Base-by-base conservation (phyloP, 2,329 filamentous ascomycete species). In the Beauveria caledonica region DNA sequence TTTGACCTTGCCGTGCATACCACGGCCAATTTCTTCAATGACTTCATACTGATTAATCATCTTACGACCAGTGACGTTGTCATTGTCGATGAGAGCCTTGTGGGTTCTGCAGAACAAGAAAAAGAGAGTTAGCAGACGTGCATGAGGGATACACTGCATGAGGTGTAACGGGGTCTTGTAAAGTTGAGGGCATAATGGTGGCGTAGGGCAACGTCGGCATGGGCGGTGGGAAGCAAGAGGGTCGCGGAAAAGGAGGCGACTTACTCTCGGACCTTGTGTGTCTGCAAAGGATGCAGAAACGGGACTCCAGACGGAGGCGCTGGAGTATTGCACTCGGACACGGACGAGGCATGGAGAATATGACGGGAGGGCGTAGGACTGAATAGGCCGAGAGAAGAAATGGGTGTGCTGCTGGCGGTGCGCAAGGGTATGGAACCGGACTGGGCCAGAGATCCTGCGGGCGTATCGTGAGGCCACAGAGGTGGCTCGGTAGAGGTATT, bases 1-100 rank as follows among this genome's bases (percentile, higher is more conserved):
- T 76, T 99, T 99, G 70, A 99, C 94, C 77, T 97, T 99, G 69
- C 94, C 94, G 72, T 99, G 94, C 68, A 96, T 90, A 55, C 94
- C 94, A 62, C 94, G 88, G 60, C 94, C 94, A 58, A 99, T 90
- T 75, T 99, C 94, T 72, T 96, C 90, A 65, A 97, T 88, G 67
- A 99, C 90, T 74, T 97, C 91, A 76, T 99, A 99, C 71, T 97
- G 89, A 70, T 99, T 99, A 79, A 99, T 96, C 58, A 92, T 82
- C 76, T 99, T 99, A 64, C 94, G 90, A 62, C 94, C 94, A 5
- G 93, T 96, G 64, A 91, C 82, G 58, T 84, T 84, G 73, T 97
- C 92, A 64, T 92, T 87, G 69, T 97, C 93, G 66, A 97, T 90
- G 68, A 92, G 87, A 58, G 90, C 92, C 64, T 92, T 91, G 74